Conservation (phyloP, 1,284 basidiomycete genomes). For the Tilletia horrida region DNA sequence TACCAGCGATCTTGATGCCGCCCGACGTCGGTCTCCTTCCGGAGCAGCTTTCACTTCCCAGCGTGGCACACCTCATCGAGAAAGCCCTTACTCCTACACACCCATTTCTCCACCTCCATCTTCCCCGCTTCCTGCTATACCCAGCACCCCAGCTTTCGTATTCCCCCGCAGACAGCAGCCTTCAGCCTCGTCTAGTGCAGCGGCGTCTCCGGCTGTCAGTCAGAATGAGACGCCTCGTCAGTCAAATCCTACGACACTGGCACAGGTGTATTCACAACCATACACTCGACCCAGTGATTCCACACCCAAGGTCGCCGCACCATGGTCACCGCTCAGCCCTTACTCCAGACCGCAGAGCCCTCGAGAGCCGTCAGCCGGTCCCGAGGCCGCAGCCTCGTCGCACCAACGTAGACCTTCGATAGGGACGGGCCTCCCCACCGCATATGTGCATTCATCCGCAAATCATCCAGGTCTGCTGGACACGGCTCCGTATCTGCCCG, state of each 20-base stretch:
- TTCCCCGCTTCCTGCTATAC: not conserved
- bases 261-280: slow-evolving; percentile 12
- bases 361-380: not conserved
- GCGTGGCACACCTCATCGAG: not conserved
- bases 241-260: not conserved
- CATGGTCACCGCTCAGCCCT: not conserved
- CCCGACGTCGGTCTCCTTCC: not conserved
- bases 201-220: not conserved
- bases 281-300: slow-evolving; percentile 8
- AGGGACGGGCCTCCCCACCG: not conserved
- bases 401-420: not conserved
- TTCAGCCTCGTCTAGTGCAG: not conserved
- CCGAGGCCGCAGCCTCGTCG: not conserved
- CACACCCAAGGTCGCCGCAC: not conserved
- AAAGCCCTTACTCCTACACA: not conserved
- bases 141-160: not conserved
- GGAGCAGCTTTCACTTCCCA: not conserved
- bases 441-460: not conserved
- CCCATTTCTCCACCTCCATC: slow-evolving; percentile 3
- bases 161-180: not conserved
- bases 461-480: not conserved
- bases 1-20: not conserved
- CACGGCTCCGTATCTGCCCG: slow-evolving; percentile 7
- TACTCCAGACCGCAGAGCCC: not conserved
- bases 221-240: not conserved